Evolutionary conservation across 1,139 yeast species (phyloP).

Genomic region (Pichia sp.): DNA sequence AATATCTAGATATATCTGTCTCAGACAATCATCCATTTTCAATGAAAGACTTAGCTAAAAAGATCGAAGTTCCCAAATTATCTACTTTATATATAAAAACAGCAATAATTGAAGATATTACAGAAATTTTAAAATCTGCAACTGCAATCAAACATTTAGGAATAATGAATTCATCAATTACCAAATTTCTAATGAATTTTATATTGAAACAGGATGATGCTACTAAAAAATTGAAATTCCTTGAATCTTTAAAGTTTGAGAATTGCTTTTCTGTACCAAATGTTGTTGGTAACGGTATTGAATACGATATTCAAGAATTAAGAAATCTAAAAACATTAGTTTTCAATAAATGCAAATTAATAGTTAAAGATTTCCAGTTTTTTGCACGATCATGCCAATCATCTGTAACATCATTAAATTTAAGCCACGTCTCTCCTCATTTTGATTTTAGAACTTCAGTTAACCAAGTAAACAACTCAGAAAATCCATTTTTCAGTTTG

Average conservation of each 20-base stretch:
- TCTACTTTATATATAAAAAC: neutral
- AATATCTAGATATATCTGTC: neutral
- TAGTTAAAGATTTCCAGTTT: neutral
- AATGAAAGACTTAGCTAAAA: neutral
- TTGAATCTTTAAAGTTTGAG: neutral
- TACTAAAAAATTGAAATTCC: neutral
- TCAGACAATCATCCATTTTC: neutral
- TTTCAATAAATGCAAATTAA: neutral
- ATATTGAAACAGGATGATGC: neutral
- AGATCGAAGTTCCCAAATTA: neutral
- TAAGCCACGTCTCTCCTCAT: neutral
- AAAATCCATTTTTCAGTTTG: neutral
- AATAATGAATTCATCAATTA: neutral
- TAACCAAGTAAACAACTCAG: too few species aligned
- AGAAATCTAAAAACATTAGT: neutral
- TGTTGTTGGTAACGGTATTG: neutral
- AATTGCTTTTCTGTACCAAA: too few species aligned
- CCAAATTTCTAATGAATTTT: neutral
- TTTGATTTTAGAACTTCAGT: neutral
- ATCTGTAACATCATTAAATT: neutral
- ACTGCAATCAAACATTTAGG: neutral
- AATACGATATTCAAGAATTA: neutral
- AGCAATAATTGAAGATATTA: neutral
- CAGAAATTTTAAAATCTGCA: neutral
- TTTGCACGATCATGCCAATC: neutral